Evolutionary conservation across 371 early-diverging fungal species (phyloP).

Genomic region (Mucor velutinosus): DNA sequence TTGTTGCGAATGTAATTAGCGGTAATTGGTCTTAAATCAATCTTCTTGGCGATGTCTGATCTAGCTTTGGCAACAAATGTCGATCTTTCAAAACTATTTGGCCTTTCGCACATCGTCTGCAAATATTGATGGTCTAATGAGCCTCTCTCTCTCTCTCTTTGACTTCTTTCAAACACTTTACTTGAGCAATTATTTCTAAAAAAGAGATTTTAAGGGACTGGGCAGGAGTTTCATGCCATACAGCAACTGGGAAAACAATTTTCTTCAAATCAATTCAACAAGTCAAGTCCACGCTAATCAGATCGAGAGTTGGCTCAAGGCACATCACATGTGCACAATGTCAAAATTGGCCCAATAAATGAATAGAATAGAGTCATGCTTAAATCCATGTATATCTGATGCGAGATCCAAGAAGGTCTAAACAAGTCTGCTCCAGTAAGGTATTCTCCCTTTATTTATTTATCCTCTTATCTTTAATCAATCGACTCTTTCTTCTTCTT

Average conservation of each 20-base stretch:
- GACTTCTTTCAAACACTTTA: too few relatives aligned
- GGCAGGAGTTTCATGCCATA: too few relatives aligned
- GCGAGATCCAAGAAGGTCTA: not conserved
- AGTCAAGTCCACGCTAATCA: not conserved
- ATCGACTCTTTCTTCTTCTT: conserved; percentile 8
- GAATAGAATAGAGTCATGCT: conserved; percentile 12
- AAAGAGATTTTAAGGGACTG: too few relatives aligned
- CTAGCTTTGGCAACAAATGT: too few relatives aligned
- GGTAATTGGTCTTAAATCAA: too few relatives aligned
- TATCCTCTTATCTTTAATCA: not conserved
- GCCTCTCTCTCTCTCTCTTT: too few relatives aligned
- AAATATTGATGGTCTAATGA: too few relatives aligned
- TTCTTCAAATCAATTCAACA: not conserved
- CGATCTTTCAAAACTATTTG: too few relatives aligned
- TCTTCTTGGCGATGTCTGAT: too few relatives aligned
- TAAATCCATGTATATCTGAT: conserved; percentile 5
- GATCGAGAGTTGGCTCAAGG: not conserved
- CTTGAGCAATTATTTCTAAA: too few relatives aligned
- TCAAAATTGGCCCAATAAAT: conserved; percentile 9
- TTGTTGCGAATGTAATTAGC: too few relatives aligned
- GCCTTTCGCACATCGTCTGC: too few relatives aligned
- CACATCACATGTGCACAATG: conserved; percentile 14
- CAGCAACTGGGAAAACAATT: not conserved
- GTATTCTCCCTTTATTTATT: not conserved
- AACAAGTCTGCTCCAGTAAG: not conserved